Base-by-base conservation (phyloP, 2,329 filamentous ascomycete species). In the Biscogniauxia mediterranea region DNA sequence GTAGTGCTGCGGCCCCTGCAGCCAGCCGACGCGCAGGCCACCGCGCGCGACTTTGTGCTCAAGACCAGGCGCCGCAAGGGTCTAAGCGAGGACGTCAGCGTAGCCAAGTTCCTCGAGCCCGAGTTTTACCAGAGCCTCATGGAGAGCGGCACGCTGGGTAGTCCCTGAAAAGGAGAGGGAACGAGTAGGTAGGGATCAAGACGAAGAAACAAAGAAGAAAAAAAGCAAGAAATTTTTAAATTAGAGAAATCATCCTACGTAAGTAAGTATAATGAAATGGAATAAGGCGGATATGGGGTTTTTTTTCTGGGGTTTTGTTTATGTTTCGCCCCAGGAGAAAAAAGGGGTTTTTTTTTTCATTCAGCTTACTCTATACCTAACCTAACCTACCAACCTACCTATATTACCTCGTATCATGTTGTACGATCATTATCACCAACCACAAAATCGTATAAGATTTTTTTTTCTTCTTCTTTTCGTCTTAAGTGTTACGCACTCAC, bases 11-110 rank as follows among this genome's bases (percentile, higher is more conserved):
- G 91, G 55, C 92, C 93, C 5, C 81, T 99, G 66, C 93, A 98
- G 76, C 92, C 93, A 65, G 95, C 95, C 1, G 85, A 85, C 58
- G 91, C 92, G 56, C 92, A 96, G 80, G 93, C 91, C 21, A 96
- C 93, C 55, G 95, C 95, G 1, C 84, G 95, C 64, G 95, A 99
- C 76, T 98, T 99, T 77, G 93, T 98, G 58, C 84, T 98, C 64
- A 99, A 99, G 85, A 99, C 95, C 9, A 85, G 95, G 68, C 82
- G 93, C 71, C 86, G 95, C 68, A 99, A 99, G 83, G 95, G 95
- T 1, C 77, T 99, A 64, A 94, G 92, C 64, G 95, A 98, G 80
- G 95, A 98, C 75, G 92, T 98, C 50, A 94, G 90, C 28, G 93
- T 98, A 59, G 93, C 92, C 75, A 97, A 96, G 74, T 99, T 98